Percentiles rank a stretch among this genome's conserved stretches.
phyloP scores from a whole-genome alignment of 768 basidiomycete species.

The Lactarius hatsudake region DNA sequence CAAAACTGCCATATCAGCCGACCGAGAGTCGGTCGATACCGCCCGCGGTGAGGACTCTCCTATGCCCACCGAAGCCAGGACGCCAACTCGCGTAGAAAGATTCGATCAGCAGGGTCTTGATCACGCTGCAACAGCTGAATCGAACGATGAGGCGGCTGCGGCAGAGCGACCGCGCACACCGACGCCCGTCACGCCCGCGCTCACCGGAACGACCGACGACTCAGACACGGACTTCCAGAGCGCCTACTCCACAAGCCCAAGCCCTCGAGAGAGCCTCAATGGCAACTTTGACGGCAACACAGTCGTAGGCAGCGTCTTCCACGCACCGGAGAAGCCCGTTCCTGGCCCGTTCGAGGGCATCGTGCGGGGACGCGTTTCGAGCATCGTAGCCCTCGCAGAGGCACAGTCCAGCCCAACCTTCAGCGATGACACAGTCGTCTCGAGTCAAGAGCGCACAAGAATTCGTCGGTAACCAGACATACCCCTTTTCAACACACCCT shows the following conservation, averaged over 20 bases:
- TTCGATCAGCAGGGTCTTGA: background rate
- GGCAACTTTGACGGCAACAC: slow-evolving; percentile 41
- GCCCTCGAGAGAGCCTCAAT: slow-evolving; percentile 61
- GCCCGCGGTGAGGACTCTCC: slow-evolving; percentile 31
- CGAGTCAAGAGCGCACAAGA: background rate
- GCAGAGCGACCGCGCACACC: background rate
- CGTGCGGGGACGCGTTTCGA: slow-evolving; percentile 55
- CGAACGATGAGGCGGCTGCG: background rate
- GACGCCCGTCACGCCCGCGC: slow-evolving; percentile 27
- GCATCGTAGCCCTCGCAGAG: slow-evolving; percentile 39
- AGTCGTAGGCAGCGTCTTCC: slow-evolving; percentile 22
- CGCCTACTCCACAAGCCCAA: slow-evolving; percentile 61
- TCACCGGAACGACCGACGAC: slow-evolving; percentile 30
- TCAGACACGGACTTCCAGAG: slow-evolving; percentile 70
- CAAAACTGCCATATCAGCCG: slow-evolving; percentile 35
- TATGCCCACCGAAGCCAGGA: slow-evolving; percentile 2
- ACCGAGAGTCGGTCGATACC: slow-evolving; percentile 33
- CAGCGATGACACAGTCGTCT: slow-evolving; percentile 41
- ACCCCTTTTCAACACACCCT: background rate
- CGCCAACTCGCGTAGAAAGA: slow-evolving; percentile 15
- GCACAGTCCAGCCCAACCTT: slow-evolving; percentile 39
- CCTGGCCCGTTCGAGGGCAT: slow-evolving; percentile 35
- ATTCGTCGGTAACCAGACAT: slow-evolving; percentile 7
- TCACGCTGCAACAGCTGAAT: background rate
- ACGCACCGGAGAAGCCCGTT: slow-evolving; percentile 32